Base-by-base conservation (phyloP, 495 filamentous ascomycete species). In the Opeltia flavorubescens region DNA sequence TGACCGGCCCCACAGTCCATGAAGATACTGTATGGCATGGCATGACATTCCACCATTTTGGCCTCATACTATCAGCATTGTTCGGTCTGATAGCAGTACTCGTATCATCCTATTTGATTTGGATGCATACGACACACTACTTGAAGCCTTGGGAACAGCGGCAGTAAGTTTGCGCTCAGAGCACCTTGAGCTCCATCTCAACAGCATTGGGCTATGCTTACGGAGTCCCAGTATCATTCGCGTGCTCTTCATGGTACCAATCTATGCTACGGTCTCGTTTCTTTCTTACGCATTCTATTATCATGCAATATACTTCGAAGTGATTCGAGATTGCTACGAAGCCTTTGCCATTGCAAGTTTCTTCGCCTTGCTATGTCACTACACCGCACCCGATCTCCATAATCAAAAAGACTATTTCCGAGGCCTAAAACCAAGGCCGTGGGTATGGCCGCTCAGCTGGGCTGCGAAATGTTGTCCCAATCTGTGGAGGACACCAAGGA, bases 291-390 rank as follows among this genome's bases (percentile, higher is more conserved):
- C 71, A 49, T 87, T 77, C 64, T 91, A 93, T 45, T 75, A 75
- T 62, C 76, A 89, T 51, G 76, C 81, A 12, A 76, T 94, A 30
- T 94, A 94, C 60, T 94, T 81, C 59, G 69, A 83, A 52, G 80
- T 94, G 26, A 56, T 88, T 43, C 77, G 83, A 50, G 79, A 94
- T 57, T 93, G 84, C 62, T 94, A 94, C 62, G 88, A 95, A 66
- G 86, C 88, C 4, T 91, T 95, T 55, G 83, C 86, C 35, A 89
- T 95, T 49, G 80, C 85, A 27, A 81, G 81, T 46, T 95, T 95
- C 70, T 95, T 94, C 62, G 76, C 83, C n/a, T 70, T 95, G 18
- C 62, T 94, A 55, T 94, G 87, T 58, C 73, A 81, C 59, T 94
- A 93, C 57, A 77, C 88, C 48, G 83, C 78, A 6, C 84, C 84